Evolutionary conservation across 805 yeast species (phyloP).

Genomic region (Huiozyma naganishii): DNA sequence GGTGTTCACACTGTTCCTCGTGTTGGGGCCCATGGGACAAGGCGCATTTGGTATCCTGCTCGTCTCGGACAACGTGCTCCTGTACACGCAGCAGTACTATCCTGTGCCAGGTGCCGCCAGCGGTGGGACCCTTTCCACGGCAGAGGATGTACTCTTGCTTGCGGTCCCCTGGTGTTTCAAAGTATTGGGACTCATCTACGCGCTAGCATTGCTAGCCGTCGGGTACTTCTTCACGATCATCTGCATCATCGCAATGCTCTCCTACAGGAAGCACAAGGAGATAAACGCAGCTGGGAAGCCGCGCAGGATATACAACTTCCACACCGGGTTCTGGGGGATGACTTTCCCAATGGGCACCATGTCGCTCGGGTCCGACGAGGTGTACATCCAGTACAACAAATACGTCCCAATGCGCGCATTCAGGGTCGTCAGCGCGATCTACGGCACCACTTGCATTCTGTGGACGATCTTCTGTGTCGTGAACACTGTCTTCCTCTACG

Average conservation of each 20-base stretch:
- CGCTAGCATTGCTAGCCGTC: conserved; percentile 38
- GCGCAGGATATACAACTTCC: conserved; percentile 31
- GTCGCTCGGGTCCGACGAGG: conserved; percentile 46
- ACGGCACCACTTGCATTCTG: conserved; percentile 41
- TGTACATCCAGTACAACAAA: conserved; percentile 36
- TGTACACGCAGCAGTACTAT: conserved; percentile 15
- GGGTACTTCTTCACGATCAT: conserved; percentile 49
- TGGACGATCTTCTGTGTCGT: conserved; percentile 34
- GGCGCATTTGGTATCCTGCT: conserved; percentile 60
- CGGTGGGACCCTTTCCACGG: background rate
- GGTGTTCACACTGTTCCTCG: conserved; percentile 62
- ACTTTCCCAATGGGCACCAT: conserved; percentile 88
- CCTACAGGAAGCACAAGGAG: conserved; percentile 13
- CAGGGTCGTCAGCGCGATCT: conserved; percentile 50
- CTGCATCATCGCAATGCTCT: conserved; percentile 26
- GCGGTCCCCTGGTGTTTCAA: conserved; percentile 25
- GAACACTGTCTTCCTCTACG: conserved; percentile 5
- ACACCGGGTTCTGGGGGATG: conserved; percentile 65
- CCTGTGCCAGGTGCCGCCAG: conserved; percentile 4
- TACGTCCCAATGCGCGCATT: conserved; percentile 39
- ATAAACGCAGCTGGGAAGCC: conserved; percentile 6
- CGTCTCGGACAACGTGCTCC: conserved; percentile 36
- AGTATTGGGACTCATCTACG: conserved; percentile 30
- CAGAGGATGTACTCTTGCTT: conserved; percentile 11
- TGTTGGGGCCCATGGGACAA: conserved; percentile 80